Conservation (phyloP, 2,329 filamentous ascomycete species). For the Colletotrichum navitas region DNA sequence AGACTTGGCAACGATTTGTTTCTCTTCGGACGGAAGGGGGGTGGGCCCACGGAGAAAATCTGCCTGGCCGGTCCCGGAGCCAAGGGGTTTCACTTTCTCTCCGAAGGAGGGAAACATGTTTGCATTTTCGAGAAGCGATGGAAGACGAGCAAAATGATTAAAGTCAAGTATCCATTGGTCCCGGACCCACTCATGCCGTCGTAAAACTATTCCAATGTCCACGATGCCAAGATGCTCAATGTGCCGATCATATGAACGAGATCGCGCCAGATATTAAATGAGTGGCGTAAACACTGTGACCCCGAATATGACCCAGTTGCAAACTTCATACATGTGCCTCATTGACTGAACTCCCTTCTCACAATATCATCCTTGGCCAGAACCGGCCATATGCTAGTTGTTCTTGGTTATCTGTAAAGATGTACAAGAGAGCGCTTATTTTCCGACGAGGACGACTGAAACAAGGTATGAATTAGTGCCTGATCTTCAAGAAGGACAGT, state of each 20-base stretch:
- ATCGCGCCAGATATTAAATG: background rate
- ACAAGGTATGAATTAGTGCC: background rate
- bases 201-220: background rate
- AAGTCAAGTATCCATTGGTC: background rate
- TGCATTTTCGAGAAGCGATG: background rate
- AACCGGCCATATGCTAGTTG: background rate
- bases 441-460: constrained; percentile 18
- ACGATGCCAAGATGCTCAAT: background rate
- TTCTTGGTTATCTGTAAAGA: background rate
- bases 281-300: background rate
- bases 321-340: background rate
- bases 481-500: background rate
- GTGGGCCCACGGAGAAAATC: background rate
- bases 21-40: background rate
- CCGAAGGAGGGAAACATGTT: background rate
- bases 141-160: background rate
- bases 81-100: background rate
- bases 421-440: constrained; percentile 1
- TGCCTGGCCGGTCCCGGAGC: background rate
- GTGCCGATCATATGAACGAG: background rate
- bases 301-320: background rate
- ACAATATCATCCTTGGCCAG: background rate
- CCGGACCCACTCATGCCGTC: background rate
- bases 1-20: background rate
- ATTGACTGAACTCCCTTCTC: background rate